Percentiles rank a stretch among this genome's conserved stretches.
phyloP scores from a whole-genome alignment of 139 green algal genomes.

The Haematococcus lacustris region DNA sequence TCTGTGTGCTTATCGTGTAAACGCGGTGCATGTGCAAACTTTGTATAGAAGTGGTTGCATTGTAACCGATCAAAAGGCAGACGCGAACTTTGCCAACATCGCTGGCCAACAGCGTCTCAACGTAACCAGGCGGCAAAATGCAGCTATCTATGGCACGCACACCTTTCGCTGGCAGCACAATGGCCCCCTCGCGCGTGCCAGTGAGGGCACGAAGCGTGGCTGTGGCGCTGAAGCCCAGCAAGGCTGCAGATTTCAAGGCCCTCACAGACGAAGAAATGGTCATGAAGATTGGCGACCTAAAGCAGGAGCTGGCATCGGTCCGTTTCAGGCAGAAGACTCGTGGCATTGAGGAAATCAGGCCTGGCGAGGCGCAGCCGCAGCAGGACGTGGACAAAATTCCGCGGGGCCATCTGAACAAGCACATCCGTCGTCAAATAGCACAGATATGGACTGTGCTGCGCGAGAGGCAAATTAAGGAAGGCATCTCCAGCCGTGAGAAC shows the following conservation, averaged over 20 bases:
- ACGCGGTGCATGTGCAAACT: too few relatives aligned
- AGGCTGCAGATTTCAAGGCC: constrained; percentile 24
- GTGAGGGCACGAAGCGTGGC: too few relatives aligned
- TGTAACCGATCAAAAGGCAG: too few relatives aligned
- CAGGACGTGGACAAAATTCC: constrained; percentile 37
- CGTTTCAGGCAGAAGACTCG: constrained; percentile 37
- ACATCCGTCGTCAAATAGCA: constrained; percentile 34
- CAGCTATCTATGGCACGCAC: too few relatives aligned
- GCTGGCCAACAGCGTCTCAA: too few relatives aligned
- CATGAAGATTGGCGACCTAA: constrained; percentile 30
- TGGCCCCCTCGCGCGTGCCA: too few relatives aligned
- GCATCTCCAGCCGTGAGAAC: constrained; percentile 22
- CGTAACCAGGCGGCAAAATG: too few relatives aligned
- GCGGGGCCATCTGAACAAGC: constrained; percentile 41
- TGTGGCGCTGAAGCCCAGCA: constrained; percentile 24
- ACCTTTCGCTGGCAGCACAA: too few relatives aligned
- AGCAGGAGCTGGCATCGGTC: constrained; percentile 29
- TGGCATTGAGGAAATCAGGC: constrained; percentile 26
- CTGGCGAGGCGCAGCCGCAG: constrained; percentile 19
- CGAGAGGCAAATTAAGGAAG: constrained; percentile 37
- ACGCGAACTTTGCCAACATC: too few relatives aligned
- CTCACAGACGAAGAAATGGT: constrained; percentile 29
- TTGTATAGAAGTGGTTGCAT: too few relatives aligned
- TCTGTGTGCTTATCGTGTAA: too few relatives aligned
- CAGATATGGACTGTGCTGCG: constrained; percentile 44